Evolutionary conservation across 2,329 filamentous ascomycete species (phyloP).

Genomic region (Trichoderma gracile): DNA sequence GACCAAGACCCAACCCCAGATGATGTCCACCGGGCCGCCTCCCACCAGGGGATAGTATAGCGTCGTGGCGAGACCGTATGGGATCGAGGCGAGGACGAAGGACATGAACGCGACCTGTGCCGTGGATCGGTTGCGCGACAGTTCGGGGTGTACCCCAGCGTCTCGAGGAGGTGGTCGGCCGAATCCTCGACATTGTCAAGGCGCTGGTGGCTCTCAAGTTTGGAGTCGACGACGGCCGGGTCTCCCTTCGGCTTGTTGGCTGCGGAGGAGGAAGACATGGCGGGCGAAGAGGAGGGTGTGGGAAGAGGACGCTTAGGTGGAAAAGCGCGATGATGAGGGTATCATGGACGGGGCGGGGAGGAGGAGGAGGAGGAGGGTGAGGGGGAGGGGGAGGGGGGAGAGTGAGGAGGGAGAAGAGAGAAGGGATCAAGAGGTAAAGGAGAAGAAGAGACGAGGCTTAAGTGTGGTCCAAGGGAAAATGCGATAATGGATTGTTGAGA

Average conservation of each 20-base stretch:
- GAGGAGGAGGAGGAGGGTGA: not conserved
- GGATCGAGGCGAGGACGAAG: constrained; percentile 73
- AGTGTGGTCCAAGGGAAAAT: not conserved
- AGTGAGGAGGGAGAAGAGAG: not conserved
- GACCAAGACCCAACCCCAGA: constrained; percentile 71
- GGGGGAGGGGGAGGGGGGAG: not conserved
- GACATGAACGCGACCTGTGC: constrained; percentile 74
- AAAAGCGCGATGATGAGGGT: not conserved
- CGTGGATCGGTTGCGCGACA: constrained; percentile 65
- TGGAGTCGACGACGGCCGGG: constrained; percentile 33
- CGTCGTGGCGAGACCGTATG: constrained; percentile 71
- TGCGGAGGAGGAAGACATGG: constrained; percentile 28
- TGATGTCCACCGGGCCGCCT: constrained; percentile 67
- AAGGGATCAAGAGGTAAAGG: not conserved
- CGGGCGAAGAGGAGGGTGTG: not conserved
- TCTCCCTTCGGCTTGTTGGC: constrained; percentile 30
- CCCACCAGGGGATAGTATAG: constrained; percentile 66
- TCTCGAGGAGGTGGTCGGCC: constrained; percentile 63
- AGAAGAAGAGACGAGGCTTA: not conserved
- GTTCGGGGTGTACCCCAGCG: constrained; percentile 68
- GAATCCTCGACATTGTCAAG: constrained; percentile 40
- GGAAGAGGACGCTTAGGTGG: not conserved
- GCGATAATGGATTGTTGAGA: constrained; percentile 18
- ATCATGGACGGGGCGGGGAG: not conserved
- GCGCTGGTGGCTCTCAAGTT: constrained; percentile 33